Evolutionary conservation across 2,329 filamentous ascomycete genomes (phyloP).

Genomic region (Fusarium miscanthi): DNA sequence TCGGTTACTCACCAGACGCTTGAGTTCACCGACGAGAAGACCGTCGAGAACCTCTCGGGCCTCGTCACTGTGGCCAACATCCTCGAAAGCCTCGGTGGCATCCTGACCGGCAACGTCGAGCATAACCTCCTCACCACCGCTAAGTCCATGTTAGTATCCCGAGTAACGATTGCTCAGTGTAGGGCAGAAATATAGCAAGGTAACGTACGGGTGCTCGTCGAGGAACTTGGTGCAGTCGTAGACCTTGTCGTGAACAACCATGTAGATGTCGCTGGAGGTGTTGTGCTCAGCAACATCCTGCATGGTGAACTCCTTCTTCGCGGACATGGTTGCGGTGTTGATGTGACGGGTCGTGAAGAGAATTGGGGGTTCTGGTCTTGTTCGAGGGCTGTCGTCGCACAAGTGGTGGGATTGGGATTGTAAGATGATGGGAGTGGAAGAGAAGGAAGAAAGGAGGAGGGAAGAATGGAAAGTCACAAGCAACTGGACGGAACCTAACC

Average conservation of each 20-base stretch:
- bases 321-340: slow-evolving; percentile 44
- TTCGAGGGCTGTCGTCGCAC: slow-evolving; percentile 30
- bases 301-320: slow-evolving; percentile 72
- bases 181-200: neutral
- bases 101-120: slow-evolving; percentile 97
- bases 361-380: slow-evolving; percentile 6
- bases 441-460: slow-evolving; percentile 23
- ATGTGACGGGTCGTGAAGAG: slow-evolving; percentile 22
- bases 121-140: slow-evolving; percentile 97
- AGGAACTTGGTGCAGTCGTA: slow-evolving; percentile 91
- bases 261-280: slow-evolving; percentile 91
- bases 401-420: slow-evolving; percentile 14
- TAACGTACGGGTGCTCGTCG: slow-evolving; percentile 90
- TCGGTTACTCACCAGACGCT: slow-evolving; percentile 74
- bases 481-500: slow-evolving; percentile 11
- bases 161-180: neutral
- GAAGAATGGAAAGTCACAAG: slow-evolving; percentile 27
- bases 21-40: slow-evolving; percentile 79
- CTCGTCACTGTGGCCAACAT: slow-evolving; percentile 99
- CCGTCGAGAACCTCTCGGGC: slow-evolving; percentile 91
- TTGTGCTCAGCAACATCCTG: slow-evolving; percentile 86
- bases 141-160: slow-evolving; percentile 53
- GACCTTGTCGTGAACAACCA: slow-evolving; percentile 96
- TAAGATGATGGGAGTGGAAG: slow-evolving; percentile 19
- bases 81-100: slow-evolving; percentile 97